A percentile compares a stretch with the other conserved stretches of the same genome.
Evolutionary conservation across 495 filamentous ascomycete species (phyloP).

Genomic region (Aspergillus heteromorphus): DNA sequence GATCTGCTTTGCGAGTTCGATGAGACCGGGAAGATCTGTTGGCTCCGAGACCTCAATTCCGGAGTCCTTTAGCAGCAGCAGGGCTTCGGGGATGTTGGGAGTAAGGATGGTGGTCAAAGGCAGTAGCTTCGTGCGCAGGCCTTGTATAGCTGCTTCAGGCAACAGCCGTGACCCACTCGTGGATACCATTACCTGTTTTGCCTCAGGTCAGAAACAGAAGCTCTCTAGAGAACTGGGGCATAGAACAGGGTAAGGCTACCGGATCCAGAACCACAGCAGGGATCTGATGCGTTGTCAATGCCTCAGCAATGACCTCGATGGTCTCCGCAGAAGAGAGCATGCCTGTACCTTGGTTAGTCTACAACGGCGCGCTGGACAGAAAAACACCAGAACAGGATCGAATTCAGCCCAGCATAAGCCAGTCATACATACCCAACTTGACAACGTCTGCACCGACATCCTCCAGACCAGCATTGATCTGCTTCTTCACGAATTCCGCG

Average conservation of each 20-base stretch:
- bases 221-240: not conserved
- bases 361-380: too few species aligned
- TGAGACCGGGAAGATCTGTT: slow-evolving; percentile 53
- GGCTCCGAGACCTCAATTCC: slow-evolving; percentile 46
- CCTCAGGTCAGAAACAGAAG: slow-evolving; percentile 9
- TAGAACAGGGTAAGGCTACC: slow-evolving; percentile 39
- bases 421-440: slow-evolving; percentile 66
- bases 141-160: slow-evolving; percentile 60
- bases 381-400: too few species aligned
- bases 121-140: slow-evolving; percentile 62
- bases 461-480: slow-evolving; percentile 74
- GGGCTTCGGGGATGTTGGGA: slow-evolving; percentile 88
- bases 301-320: slow-evolving; percentile 67
- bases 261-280: slow-evolving; percentile 75
- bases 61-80: slow-evolving; percentile 59
- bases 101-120: slow-evolving; percentile 76
- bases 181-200: slow-evolving; percentile 78
- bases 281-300: slow-evolving; percentile 55
- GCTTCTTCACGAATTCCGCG: slow-evolving; percentile 69
- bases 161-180: slow-evolving; percentile 77
- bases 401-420: too few species aligned
- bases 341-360: slow-evolving; percentile 44
- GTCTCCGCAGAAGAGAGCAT: slow-evolving; percentile 84
- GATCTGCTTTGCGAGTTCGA: slow-evolving; percentile 61
- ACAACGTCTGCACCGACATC: slow-evolving; percentile 87